Conservation (phyloP, 2,329 filamentous ascomycete genomes). For the Claviceps sp. region DNA sequence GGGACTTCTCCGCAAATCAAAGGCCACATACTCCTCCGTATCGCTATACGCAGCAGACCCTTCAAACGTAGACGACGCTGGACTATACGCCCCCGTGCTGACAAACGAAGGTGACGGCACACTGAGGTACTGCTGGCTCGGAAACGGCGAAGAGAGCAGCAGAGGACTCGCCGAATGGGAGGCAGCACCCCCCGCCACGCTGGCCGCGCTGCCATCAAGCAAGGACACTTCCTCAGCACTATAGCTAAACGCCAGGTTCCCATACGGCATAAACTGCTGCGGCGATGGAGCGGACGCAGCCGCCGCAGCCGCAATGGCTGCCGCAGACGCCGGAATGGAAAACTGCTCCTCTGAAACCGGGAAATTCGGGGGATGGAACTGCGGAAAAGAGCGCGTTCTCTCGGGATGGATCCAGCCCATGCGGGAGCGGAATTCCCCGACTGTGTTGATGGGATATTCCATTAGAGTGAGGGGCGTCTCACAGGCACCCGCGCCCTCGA, state of each 20-base stretch:
- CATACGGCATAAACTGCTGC: conserved; percentile 40
- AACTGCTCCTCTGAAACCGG: conserved; percentile 30
- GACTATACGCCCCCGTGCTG: conserved; percentile 43
- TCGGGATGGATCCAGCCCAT: conserved; percentile 54
- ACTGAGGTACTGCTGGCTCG: conserved; percentile 43
- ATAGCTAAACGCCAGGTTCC: conserved; percentile 48
- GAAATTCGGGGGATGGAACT: conserved; percentile 44
- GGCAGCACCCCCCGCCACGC: conserved; percentile 20
- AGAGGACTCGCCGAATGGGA: conserved; percentile 40
- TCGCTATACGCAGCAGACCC: conserved; percentile 52
- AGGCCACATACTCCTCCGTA: conserved; percentile 40
- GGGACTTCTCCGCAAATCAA: conserved; percentile 27
- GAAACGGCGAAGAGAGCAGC: conserved; percentile 41
- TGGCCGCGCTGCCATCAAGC: conserved; percentile 31
- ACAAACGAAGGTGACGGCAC: conserved; percentile 49
- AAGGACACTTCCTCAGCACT: conserved; percentile 49
- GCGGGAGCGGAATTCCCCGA: conserved; percentile 53
- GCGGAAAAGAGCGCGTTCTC: conserved; percentile 46
- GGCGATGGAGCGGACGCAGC: conserved; percentile 6
- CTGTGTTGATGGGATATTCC: conserved; percentile 58
- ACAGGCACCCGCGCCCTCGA: conserved; percentile 36
- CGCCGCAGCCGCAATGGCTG: background rate
- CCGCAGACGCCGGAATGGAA: conserved; percentile 16
- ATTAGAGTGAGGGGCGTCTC: conserved; percentile 50
- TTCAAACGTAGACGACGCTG: conserved; percentile 49